These are phyloP conservation scores for Elaeis guineensis DNA, from an alignment of 176 grass and related monocot genomes.

Conservation along the genomic window DNA sequence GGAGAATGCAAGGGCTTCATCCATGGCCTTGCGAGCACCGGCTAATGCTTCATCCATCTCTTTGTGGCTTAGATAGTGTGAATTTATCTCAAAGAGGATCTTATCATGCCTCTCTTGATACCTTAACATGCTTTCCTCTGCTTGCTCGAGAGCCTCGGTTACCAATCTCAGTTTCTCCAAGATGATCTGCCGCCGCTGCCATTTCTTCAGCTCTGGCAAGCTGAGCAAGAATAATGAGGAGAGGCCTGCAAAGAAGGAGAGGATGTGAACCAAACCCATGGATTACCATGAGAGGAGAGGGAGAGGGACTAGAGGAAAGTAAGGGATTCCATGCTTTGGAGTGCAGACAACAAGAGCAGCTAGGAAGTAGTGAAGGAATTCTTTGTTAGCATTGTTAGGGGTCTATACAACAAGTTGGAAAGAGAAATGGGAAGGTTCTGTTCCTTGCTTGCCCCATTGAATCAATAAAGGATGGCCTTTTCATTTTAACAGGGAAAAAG, in stretches of 20 bases:
- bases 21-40: background rate
- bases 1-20: background rate
- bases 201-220: conserved; percentile 3
- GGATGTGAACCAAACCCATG: background rate
- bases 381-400: background rate
- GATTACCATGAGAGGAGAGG: background rate
- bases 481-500: too few species aligned
- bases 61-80: background rate
- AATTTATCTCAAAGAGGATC: conserved; percentile 13
- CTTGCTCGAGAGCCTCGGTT: conserved; percentile 13
- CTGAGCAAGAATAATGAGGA: conserved; percentile 6
- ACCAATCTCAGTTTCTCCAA: background rate
- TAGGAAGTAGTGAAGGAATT: background rate
- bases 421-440: too few species aligned
- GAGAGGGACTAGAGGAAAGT: background rate
- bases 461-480: too few species aligned
- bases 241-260: background rate
- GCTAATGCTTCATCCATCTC: conserved; percentile 1
- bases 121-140: conserved; percentile 6
- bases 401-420: too few species aligned
- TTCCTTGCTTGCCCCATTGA: too few species aligned
- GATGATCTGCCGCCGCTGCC: background rate
- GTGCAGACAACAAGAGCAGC: background rate
- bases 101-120: conserved; percentile 8
- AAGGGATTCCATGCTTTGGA: background rate